Evolutionary conservation across 805 yeast species (phyloP), one percentile per base, ranked within the genome.

Genomic region (Priceomyces medius): DNA sequence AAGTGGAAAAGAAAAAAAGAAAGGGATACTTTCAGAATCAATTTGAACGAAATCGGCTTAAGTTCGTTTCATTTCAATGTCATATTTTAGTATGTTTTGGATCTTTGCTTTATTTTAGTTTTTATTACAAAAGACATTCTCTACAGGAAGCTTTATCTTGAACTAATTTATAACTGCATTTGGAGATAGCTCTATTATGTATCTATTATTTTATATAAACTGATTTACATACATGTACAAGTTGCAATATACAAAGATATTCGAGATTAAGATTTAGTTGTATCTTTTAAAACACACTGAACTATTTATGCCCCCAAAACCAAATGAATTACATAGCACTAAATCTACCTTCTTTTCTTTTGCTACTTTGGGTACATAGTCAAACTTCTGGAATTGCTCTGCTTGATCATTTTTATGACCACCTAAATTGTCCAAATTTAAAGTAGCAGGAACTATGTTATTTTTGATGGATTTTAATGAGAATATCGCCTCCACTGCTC

Each of bases 281-380:
- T 44, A 59, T 37, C 54, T 59, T 32, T 54, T 47, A 39, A 83
- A 77, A 33, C 81, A 72, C 2, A 93, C 55, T 2, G 95, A 76
- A 5, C 95, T 83, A 61, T 93, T 93, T 4, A 95, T 88, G 7
- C 99, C 99, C 6, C 99, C 99, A 66, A 93, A 93, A 0, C 99
- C 99, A 65, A 95, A 91, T 52, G 97, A 88, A 56, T 93, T 93
- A 36, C 88, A 79, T 51, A 93, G 46, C 0, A 91, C 97, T 48
- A 77, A 73, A 3, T 74, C 54, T 3, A 85, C 57, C 2, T 59
- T 52, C 18, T 59, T 68, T 10, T 50, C 38, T 33, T 66, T 54
- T 7, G 85, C 70, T 9, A 54, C 47, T 24, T 76, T 65, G 1
- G 78, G 74, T 5, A 84, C 82, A 51, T 83, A 85, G 55, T 85